Conservation (phyloP, 202 grass and related monocot genomes). For the Dendrocalamus latiflorus region DNA sequence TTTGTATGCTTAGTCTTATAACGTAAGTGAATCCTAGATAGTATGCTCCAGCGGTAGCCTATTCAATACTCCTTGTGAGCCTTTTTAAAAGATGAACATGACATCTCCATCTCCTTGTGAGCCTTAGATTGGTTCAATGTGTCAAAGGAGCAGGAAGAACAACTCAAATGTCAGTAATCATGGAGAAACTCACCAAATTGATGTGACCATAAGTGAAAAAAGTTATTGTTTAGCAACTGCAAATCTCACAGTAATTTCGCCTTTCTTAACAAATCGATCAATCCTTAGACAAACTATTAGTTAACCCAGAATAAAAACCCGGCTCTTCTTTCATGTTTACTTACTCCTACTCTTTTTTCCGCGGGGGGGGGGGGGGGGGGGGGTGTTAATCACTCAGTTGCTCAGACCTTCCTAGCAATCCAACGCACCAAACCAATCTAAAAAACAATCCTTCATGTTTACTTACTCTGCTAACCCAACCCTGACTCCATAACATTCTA, state of each 20-base stretch:
- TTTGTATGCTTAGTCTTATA: neutral
- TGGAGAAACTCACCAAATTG: neutral
- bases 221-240: neutral
- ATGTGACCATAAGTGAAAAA: neutral
- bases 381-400: neutral
- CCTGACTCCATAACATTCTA: neutral
- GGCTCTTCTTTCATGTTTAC: neutral
- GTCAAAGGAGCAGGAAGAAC: conserved; percentile 5
- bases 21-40: neutral
- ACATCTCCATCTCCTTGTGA: neutral
- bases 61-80: neutral
- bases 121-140: neutral
- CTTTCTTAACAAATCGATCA: neutral
- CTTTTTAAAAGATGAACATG: neutral
- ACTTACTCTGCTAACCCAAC: neutral
- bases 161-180: neutral
- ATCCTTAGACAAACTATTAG: neutral
- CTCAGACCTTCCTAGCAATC: neutral
- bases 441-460: neutral
- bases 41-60: neutral
- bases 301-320: neutral
- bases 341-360: neutral
- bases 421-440: neutral
- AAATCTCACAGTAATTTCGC: neutral
- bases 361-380: neutral